Percentiles rank a stretch among this genome's conserved stretches.
phyloP scores from a whole-genome alignment of 2,329 filamentous ascomycete genomes.

The Aspergillus ibericus region DNA sequence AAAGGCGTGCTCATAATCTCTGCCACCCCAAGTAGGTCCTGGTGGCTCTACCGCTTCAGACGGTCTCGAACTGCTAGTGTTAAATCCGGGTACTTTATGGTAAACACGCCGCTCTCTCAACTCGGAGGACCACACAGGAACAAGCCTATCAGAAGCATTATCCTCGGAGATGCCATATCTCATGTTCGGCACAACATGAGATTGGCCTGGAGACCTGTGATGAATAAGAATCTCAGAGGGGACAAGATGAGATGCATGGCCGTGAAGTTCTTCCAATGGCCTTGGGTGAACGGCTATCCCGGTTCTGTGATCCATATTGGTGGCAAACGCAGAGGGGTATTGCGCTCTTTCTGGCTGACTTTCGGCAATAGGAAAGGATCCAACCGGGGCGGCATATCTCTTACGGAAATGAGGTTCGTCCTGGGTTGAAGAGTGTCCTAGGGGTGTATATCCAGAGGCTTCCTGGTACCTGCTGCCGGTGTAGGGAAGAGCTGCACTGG shows the following conservation, averaged over 20 bases:
- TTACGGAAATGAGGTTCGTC: slow-evolving; percentile 24
- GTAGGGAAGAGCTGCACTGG: slow-evolving; percentile 11
- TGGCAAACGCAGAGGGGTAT: slow-evolving; percentile 13
- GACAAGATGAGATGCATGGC: slow-evolving; percentile 17
- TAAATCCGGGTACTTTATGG: slow-evolving; percentile 21
- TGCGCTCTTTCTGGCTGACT: slow-evolving; percentile 17
- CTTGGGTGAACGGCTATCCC: slow-evolving; percentile 20
- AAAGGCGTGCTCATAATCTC: slow-evolving; percentile 18
- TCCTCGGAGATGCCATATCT: slow-evolving; percentile 19
- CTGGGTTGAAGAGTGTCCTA: slow-evolving; percentile 16
- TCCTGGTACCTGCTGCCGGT: slow-evolving; percentile 20
- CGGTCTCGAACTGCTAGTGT: slow-evolving; percentile 9
- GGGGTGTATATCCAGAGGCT: slow-evolving; percentile 17
- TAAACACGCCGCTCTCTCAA: slow-evolving; percentile 19
- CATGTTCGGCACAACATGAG: slow-evolving; percentile 15
- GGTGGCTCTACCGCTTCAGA: slow-evolving; percentile 14
- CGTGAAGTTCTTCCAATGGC: slow-evolving; percentile 16
- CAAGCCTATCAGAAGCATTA: slow-evolving; percentile 20
- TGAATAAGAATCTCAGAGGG: slow-evolving; percentile 8
- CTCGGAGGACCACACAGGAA: slow-evolving; percentile 15
- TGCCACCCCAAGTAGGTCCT: slow-evolving; percentile 15
- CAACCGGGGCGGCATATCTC: slow-evolving; percentile 23
- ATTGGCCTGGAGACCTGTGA: slow-evolving; percentile 12
- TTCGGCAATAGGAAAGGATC: slow-evolving; percentile 19
- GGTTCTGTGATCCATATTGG: slow-evolving; percentile 17